A percentile compares a stretch with the other conserved stretches of the same genome.
phyloP scores from a whole-genome alignment of 441 rosid species.

The Breynia disticha region DNA sequence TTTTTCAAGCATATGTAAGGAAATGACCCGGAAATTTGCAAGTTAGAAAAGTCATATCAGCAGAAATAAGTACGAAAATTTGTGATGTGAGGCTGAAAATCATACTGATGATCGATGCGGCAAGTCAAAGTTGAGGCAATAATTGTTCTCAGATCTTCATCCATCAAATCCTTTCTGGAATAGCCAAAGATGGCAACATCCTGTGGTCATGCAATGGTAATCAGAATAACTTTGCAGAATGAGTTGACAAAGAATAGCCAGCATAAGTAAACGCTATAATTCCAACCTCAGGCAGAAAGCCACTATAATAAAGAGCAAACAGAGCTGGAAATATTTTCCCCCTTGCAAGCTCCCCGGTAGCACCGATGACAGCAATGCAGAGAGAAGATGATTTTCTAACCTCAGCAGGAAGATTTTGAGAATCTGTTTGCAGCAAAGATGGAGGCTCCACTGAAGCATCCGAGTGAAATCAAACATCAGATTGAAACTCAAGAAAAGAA shows the following conservation, averaged over 20 bases:
- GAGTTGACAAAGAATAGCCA: no score
- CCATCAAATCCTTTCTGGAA: slow-evolving; percentile 61
- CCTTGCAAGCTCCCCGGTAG: slow-evolving; percentile 69
- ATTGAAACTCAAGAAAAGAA: slow-evolving; percentile 14
- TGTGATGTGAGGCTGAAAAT: slow-evolving; percentile 12
- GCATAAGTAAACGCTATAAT: not conserved
- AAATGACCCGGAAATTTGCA: no score
- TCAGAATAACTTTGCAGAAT: not conserved
- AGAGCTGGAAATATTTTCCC: slow-evolving; percentile 65
- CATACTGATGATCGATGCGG: slow-evolving; percentile 69
- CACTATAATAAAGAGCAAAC: slow-evolving; percentile 70
- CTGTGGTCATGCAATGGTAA: slow-evolving; percentile 28
- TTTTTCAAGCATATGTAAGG: no score
- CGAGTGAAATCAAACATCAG: not conserved
- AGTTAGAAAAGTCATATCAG: not conserved
- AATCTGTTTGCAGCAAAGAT: slow-evolving; percentile 14
- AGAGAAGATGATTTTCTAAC: slow-evolving; percentile 37
- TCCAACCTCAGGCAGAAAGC: slow-evolving; percentile 72
- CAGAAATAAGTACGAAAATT: not conserved
- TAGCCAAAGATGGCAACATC: slow-evolving; percentile 57
- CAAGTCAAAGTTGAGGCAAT: slow-evolving; percentile 68
- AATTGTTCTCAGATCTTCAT: slow-evolving; percentile 60
- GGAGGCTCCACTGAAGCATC: slow-evolving; percentile 14
- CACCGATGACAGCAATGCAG: slow-evolving; percentile 71
- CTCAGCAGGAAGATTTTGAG: slow-evolving; percentile 18